Evolutionary conservation across 169 alveolate species (phyloP).

Genomic region (Babesia gibsoni): DNA sequence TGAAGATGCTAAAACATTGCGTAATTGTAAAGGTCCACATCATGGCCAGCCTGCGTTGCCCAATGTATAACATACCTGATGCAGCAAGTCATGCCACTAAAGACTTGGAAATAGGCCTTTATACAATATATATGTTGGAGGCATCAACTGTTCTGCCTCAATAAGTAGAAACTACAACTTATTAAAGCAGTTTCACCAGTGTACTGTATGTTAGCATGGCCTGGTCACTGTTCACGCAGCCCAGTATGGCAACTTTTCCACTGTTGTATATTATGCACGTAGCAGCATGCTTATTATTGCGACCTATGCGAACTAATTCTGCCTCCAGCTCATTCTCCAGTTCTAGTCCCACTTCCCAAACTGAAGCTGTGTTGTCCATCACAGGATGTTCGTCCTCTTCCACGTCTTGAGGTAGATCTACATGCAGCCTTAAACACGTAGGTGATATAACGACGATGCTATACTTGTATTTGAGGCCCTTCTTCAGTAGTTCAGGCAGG

Average conservation of each 20-base stretch:
- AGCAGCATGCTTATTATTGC: background rate
- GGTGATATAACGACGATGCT: conserved; percentile 22
- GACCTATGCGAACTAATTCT: conserved; percentile 11
- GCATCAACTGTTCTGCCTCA: too few relatives aligned
- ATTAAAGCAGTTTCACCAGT: conserved; percentile 21
- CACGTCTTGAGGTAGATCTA: conserved; percentile 8
- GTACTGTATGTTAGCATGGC: conserved; percentile 15
- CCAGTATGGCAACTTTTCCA: conserved; percentile 53
- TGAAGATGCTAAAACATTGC: too few relatives aligned
- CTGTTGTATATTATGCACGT: conserved; percentile 57
- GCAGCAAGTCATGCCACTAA: too few relatives aligned
- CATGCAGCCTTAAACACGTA: conserved; percentile 35
- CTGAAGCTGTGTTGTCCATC: background rate
- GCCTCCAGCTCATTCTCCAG: conserved; percentile 47
- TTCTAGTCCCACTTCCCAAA: conserved; percentile 52
- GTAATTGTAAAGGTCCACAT: too few relatives aligned
- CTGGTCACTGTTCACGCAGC: conserved; percentile 38
- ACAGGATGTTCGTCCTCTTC: background rate
- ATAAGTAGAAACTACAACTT: too few relatives aligned
- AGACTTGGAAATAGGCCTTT: too few relatives aligned
- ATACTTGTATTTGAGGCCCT: conserved; percentile 5
- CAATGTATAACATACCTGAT: too few relatives aligned
- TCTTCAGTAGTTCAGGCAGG: conserved; percentile 7
- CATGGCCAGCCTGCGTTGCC: too few relatives aligned
- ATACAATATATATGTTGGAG: too few relatives aligned